phyloP scores from a whole-genome alignment of 192 early-diverging fungal genomes.

The Backusella psychrophila region DNA sequence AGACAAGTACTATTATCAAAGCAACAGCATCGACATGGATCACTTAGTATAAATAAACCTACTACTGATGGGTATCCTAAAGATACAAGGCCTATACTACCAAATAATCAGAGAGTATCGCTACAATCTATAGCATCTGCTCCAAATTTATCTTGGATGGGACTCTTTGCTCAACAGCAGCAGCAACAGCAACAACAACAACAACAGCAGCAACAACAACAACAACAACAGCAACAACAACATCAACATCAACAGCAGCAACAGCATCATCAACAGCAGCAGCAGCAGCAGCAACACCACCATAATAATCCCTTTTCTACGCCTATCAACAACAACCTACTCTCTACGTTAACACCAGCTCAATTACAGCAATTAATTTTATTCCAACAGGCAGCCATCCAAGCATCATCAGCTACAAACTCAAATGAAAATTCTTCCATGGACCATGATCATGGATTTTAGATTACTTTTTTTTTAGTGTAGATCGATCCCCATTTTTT shows the following conservation, averaged over 20 bases:
- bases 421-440: background rate
- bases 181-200: background rate
- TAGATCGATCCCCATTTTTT: background rate
- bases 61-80: background rate
- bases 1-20: conserved; percentile 10
- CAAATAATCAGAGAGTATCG: background rate
- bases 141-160: conserved; percentile 18
- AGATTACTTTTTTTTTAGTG: background rate
- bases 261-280: background rate
- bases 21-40: background rate
- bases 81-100: background rate
- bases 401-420: background rate
- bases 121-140: conserved; percentile 9
- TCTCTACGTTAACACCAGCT: background rate
- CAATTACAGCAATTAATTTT: conserved; percentile 9
- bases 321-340: background rate
- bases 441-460: conserved; percentile 4
- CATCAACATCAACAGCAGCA: background rate
- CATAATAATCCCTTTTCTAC: background rate
- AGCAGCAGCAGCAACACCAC: background rate
- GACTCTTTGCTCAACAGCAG: conserved; percentile 9
- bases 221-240: background rate
- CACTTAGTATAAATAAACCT: background rate
- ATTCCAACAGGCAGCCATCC: background rate
- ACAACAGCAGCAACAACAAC: background rate